A percentile compares a stretch with the other conserved stretches of the same genome.
Conservation (phyloP, 2,329 filamentous ascomycete species). For the Thermothelomyces thermophilus region DNA sequence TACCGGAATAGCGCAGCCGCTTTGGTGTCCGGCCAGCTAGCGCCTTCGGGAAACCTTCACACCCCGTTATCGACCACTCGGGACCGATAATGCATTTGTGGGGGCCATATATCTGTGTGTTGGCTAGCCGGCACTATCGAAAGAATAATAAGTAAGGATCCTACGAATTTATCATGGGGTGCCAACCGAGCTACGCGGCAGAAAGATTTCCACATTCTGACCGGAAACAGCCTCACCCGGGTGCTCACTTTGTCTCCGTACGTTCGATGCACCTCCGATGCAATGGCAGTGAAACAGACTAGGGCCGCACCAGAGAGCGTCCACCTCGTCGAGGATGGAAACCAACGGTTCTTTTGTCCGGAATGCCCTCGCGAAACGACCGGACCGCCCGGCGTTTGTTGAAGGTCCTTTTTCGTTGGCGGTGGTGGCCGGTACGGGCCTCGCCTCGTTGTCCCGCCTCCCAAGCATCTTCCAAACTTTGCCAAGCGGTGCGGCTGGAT, state of each 20-base stretch:
- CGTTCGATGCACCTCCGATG: too few species aligned
- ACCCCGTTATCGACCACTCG: neutral
- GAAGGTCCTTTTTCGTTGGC: neutral
- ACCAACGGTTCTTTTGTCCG: too few species aligned
- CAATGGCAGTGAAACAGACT: too few species aligned
- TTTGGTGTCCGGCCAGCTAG: conserved; percentile 2
- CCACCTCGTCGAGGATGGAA: too few species aligned
- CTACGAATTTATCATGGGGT: too few species aligned
- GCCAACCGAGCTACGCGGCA: too few species aligned
- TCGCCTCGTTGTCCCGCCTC: neutral
- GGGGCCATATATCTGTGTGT: conserved; percentile 12
- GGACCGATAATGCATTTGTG: too few species aligned
- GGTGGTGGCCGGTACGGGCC: conserved; percentile 6
- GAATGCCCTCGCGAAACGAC: conserved; percentile 4
- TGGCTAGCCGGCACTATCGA: conserved; percentile 10
- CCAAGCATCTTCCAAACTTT: neutral
- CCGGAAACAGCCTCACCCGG: too few species aligned
- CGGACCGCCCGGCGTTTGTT: neutral
- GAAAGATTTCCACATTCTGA: too few species aligned
- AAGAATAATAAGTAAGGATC: neutral
- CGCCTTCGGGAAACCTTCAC: conserved; percentile 1
- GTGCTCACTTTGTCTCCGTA: too few species aligned
- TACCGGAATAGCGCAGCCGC: neutral
- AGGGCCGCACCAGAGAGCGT: too few species aligned
- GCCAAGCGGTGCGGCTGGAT: conserved; percentile 14